Evolutionary conservation across 2,329 filamentous ascomycete species (phyloP).

Genomic region (Tetracladium maxilliforme): DNA sequence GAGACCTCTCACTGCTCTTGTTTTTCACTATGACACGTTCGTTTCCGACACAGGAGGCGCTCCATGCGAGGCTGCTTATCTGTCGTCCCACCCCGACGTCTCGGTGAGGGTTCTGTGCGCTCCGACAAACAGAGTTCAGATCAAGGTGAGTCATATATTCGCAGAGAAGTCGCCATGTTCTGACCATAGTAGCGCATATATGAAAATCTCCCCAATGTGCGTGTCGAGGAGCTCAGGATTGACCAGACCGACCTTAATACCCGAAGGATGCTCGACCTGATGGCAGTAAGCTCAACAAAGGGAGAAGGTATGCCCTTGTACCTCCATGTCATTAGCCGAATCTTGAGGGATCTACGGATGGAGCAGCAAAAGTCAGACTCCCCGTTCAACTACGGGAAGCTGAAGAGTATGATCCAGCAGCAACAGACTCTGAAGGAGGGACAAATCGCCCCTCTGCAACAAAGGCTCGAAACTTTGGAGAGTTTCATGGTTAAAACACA

Average conservation of each 20-base stretch:
- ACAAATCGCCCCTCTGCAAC: slow-evolving; percentile 39
- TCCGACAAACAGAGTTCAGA: slow-evolving; percentile 25
- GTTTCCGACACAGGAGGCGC: slow-evolving; percentile 16
- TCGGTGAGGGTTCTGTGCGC: slow-evolving; percentile 35
- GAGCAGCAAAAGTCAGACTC: slow-evolving; percentile 13
- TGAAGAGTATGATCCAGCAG: slow-evolving; percentile 13
- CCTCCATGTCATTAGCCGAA: slow-evolving; percentile 27
- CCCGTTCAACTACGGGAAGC: slow-evolving; percentile 27
- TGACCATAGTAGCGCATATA: slow-evolving; percentile 15
- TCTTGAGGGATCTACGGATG: slow-evolving; percentile 34
- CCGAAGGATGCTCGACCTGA: slow-evolving; percentile 35
- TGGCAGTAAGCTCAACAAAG: slow-evolving; percentile 26
- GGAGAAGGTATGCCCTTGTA: slow-evolving; percentile 30
- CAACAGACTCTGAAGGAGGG: slow-evolving; percentile 16
- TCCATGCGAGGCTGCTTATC: slow-evolving; percentile 37
- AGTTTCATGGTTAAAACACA: slow-evolving; percentile 36
- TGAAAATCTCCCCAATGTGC: slow-evolving; percentile 20
- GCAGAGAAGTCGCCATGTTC: not conserved
- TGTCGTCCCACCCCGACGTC: slow-evolving; percentile 27
- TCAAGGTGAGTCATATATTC: slow-evolving; percentile 20
- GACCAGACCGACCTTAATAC: slow-evolving; percentile 31
- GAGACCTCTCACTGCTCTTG: slow-evolving; percentile 32
- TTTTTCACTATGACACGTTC: slow-evolving; percentile 40
- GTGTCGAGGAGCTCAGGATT: slow-evolving; percentile 28
- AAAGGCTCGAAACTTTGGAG: slow-evolving; percentile 47